Conservation (phyloP, 2,329 filamentous ascomycete genomes). For the Rhytidhysteron rufulum region DNA sequence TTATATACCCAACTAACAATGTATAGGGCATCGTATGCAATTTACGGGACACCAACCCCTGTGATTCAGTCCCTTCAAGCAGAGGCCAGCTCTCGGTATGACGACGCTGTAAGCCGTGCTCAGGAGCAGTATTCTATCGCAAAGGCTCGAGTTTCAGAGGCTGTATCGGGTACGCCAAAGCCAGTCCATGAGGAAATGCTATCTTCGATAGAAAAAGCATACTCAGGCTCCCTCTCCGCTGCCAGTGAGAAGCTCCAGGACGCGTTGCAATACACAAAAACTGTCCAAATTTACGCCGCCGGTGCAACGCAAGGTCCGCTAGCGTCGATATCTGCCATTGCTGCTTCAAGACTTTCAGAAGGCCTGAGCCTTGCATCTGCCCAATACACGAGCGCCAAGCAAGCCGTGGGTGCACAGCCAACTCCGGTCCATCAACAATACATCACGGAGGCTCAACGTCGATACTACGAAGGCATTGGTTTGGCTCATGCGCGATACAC, state of each 20-base stretch:
- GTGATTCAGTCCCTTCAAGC: constrained; percentile 45
- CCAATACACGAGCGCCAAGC: constrained; percentile 66
- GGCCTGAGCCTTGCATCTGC: constrained; percentile 68
- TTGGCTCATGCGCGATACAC: constrained; percentile 75
- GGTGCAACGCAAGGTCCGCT: constrained; percentile 47
- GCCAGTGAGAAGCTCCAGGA: constrained; percentile 58
- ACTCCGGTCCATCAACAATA: constrained; percentile 53
- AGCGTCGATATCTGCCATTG: constrained; percentile 62
- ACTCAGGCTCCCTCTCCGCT: constrained; percentile 60
- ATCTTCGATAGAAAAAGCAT: constrained; percentile 64
- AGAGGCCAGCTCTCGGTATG: constrained; percentile 56
- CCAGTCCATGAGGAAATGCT: constrained; percentile 67
- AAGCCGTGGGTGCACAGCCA: constrained; percentile 61
- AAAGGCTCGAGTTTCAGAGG: constrained; percentile 62
- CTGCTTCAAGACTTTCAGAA: constrained; percentile 65
- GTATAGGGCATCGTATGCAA: constrained; percentile 50
- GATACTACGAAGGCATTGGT: constrained; percentile 76
- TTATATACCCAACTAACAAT: constrained; percentile 11
- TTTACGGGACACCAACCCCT: constrained; percentile 51
- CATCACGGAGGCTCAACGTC: constrained; percentile 58
- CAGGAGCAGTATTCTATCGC: constrained; percentile 65
- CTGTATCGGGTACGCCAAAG: constrained; percentile 65
- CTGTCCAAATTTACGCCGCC: constrained; percentile 36
- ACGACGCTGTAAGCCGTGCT: constrained; percentile 61
- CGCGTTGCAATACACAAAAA: constrained; percentile 46